Percentiles rank a stretch among this genome's conserved stretches.
phyloP scores from a whole-genome alignment of 2,329 filamentous ascomycete genomes.

The Neodidymelliopsis sp. region DNA sequence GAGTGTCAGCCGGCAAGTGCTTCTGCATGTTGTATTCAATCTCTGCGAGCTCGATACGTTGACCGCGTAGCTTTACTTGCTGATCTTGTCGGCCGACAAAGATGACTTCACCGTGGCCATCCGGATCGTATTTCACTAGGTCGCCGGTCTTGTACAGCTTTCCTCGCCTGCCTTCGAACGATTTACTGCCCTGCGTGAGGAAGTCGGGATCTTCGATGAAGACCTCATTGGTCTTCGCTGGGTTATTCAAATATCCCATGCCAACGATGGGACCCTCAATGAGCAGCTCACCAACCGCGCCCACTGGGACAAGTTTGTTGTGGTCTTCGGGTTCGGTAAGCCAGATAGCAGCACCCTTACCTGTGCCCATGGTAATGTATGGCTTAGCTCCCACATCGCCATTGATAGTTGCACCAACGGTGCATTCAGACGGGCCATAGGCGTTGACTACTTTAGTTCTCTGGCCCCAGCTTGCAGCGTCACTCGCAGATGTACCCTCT shows the following conservation, averaged over 20 bases:
- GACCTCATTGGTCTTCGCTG: conserved; percentile 46
- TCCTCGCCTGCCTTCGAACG: conserved; percentile 62
- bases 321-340: conserved; percentile 52
- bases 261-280: conserved; percentile 64
- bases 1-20: conserved; percentile 46
- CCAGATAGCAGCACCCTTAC: conserved; percentile 48
- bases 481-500: conserved; percentile 44
- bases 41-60: conserved; percentile 49
- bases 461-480: conserved; percentile 55
- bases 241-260: conserved; percentile 48
- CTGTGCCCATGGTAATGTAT: conserved; percentile 49
- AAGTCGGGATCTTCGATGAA: conserved; percentile 63
- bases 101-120: conserved; percentile 44
- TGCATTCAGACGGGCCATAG: conserved; percentile 49
- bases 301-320: conserved; percentile 46
- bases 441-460: conserved; percentile 45
- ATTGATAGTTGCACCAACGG: conserved; percentile 46
- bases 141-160: conserved; percentile 46
- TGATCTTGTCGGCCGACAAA: conserved; percentile 49
- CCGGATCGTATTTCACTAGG: conserved; percentile 59
- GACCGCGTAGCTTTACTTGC: conserved; percentile 53
- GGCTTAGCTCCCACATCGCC: conserved; percentile 36
- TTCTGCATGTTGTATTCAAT: conserved; percentile 52
- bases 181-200: conserved; percentile 66
- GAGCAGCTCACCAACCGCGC: conserved; percentile 61